Conservation (phyloP, 805 yeast genomes). For the Schwanniomyces pseudopolymorphus region DNA sequence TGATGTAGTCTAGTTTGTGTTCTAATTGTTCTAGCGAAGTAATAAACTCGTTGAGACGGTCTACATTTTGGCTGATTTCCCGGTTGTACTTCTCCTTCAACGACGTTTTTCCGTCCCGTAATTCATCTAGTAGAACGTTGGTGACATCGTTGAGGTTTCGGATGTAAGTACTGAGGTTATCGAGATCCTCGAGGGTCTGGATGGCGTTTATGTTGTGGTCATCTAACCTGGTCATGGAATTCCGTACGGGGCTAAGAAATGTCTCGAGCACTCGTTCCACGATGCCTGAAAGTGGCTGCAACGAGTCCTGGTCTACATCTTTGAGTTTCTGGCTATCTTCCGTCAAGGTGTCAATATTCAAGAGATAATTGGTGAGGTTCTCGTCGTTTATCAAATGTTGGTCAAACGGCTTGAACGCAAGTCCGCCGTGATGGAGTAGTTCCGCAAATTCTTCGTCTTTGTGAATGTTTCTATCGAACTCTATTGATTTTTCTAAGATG, state of each 20-base stretch:
- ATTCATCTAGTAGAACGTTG: slow-evolving; percentile 15
- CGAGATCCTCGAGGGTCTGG: slow-evolving; percentile 12
- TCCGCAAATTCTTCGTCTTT: slow-evolving; percentile 1
- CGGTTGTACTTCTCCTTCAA: slow-evolving; percentile 21
- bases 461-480: neutral
- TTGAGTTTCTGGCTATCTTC: slow-evolving; percentile 11
- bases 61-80: slow-evolving; percentile 26
- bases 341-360: slow-evolving; percentile 25
- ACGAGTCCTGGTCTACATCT: neutral
- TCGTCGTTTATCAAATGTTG: slow-evolving; percentile 17
- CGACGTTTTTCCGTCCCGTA: slow-evolving; percentile 14
- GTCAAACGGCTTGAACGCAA: slow-evolving; percentile 11
- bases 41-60: slow-evolving; percentile 27
- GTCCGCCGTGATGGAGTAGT: slow-evolving; percentile 20
- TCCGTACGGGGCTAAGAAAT: neutral
- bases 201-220: neutral
- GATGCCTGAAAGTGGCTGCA: slow-evolving; percentile 6
- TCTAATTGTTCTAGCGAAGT: slow-evolving; percentile 24
- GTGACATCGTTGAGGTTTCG: slow-evolving; percentile 16
- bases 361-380: slow-evolving; percentile 25
- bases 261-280: slow-evolving; percentile 1
- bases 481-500: neutral
- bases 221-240: neutral
- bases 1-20: slow-evolving; percentile 22
- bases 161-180: slow-evolving; percentile 17